phyloP scores from a whole-genome alignment of 1,139 yeast genomes.

The Suhomyces maxii region DNA sequence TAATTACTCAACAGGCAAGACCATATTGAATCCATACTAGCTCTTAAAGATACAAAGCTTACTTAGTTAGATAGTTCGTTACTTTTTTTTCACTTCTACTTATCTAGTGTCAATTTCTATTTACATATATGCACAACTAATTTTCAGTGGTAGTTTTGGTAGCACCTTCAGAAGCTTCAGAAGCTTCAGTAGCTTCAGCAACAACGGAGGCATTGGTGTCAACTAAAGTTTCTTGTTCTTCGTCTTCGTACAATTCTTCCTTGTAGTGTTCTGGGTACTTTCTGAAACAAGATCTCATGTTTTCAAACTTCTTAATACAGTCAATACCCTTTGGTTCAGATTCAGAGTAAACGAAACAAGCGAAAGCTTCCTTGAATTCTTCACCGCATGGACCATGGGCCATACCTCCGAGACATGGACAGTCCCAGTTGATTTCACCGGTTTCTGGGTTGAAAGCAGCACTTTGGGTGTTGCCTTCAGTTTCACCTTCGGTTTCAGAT shows the following conservation, averaged over 20 bases:
- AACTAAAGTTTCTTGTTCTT: conserved; percentile 27
- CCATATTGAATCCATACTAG: not conserved
- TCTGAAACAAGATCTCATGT: conserved; percentile 95
- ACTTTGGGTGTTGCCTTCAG: conserved; percentile 34
- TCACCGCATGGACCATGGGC: conserved; percentile 99
- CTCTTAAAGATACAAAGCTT: not conserved
- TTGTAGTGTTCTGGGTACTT: conserved; percentile 91
- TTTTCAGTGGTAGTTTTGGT: not conserved
- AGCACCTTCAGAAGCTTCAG: conserved; percentile 1
- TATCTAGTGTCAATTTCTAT: conserved; percentile 1
- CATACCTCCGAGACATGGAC: conserved; percentile 99
- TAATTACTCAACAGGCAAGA: no score
- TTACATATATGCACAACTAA: conserved; percentile 2
- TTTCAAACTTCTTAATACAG: conserved; percentile 87
- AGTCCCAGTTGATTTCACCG: conserved; percentile 99
- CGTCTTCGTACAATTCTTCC: conserved; percentile 85
- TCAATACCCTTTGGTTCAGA: conserved; percentile 97
- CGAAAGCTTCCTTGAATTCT: conserved; percentile 93
- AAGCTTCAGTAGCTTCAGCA: conserved; percentile 15
- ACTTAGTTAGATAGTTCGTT: not conserved
- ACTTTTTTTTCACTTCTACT: not conserved
- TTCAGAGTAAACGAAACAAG: conserved; percentile 93
- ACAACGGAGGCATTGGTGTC: conserved; percentile 12
- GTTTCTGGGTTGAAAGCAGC: conserved; percentile 96
- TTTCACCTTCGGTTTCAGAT: conserved; percentile 9